Evolutionary conservation across 2,329 filamentous ascomycete species (phyloP).

Genomic region (Aspergillus jensenii): DNA sequence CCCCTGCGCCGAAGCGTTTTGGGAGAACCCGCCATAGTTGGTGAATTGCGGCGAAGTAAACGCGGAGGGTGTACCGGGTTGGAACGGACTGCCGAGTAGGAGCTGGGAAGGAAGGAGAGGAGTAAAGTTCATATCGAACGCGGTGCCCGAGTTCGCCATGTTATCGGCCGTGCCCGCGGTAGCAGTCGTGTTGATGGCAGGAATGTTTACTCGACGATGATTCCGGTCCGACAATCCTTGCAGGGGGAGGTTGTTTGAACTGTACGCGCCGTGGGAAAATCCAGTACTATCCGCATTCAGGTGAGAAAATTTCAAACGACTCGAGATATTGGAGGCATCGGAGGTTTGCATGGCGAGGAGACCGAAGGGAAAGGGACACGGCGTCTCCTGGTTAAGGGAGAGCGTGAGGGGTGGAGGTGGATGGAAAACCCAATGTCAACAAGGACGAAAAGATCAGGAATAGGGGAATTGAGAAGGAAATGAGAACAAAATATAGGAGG

Average conservation of each 20-base stretch:
- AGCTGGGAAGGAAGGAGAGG: constrained; percentile 92
- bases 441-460: constrained; percentile 22
- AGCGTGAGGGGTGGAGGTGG: constrained; percentile 53
- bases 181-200: constrained; percentile 84
- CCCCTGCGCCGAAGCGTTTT: constrained; percentile 53
- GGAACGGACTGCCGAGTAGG: constrained; percentile 92
- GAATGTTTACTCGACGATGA: constrained; percentile 78
- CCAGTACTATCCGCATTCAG: constrained; percentile 72
- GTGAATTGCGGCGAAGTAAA: constrained; percentile 93
- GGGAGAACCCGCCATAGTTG: constrained; percentile 74
- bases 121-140: constrained; percentile 97
- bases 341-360: constrained; percentile 82
- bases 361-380: constrained; percentile 58
- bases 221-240: constrained; percentile 84
- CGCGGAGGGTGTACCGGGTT: constrained; percentile 85
- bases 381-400: constrained; percentile 79
- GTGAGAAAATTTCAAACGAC: constrained; percentile 76
- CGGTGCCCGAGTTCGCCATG: constrained; percentile 82
- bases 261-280: constrained; percentile 90
- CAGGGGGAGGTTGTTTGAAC: constrained; percentile 70
- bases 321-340: constrained; percentile 63
- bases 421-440: constrained; percentile 20
- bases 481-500: constrained; percentile 15
- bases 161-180: constrained; percentile 62
- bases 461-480: constrained; percentile 15